A percentile compares a stretch with the other conserved stretches of the same genome.
Evolutionary conservation across 192 early-diverging fungal genomes (phyloP).

Genomic region (Funneliformis mosseae): DNA sequence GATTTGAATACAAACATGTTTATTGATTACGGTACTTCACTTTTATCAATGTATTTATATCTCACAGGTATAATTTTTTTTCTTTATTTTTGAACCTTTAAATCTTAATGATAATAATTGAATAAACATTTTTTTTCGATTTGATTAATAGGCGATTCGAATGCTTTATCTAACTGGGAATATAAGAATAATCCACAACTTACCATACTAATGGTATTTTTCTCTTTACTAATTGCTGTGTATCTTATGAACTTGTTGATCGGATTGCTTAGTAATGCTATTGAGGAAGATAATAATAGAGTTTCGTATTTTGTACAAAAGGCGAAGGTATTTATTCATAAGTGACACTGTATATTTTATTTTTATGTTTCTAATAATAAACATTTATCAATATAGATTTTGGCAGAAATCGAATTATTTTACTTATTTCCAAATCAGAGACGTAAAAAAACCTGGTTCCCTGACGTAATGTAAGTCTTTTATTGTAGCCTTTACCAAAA

Average conservation of each 20-base stretch:
- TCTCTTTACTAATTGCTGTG: neutral
- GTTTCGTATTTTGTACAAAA: conserved; percentile 3
- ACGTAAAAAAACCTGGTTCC: conserved; percentile 8
- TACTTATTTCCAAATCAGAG: conserved; percentile 3
- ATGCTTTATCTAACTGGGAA: neutral
- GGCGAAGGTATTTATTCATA: neutral
- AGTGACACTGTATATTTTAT: neutral
- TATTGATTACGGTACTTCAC: neutral
- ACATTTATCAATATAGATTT: neutral
- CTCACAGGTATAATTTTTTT: neutral
- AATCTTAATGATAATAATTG: too few relatives aligned
- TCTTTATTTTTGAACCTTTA: too few relatives aligned
- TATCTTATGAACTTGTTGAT: conserved; percentile 29
- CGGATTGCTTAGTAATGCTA: conserved; percentile 2
- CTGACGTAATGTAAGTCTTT: conserved; percentile 1
- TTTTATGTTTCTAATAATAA: too few relatives aligned
- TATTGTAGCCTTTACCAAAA: too few relatives aligned
- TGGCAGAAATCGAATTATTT: conserved; percentile 19
- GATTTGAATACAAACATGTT: conserved; percentile 7
- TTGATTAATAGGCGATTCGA: conserved; percentile 3
- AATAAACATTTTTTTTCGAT: neutral
- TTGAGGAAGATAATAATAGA: neutral
- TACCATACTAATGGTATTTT: conserved; percentile 5
- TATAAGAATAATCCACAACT: neutral
- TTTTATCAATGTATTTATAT: conserved; percentile 8